phyloP scores from a whole-genome alignment of 495 filamentous ascomycete species.

The Aspergillus affinis region DNA sequence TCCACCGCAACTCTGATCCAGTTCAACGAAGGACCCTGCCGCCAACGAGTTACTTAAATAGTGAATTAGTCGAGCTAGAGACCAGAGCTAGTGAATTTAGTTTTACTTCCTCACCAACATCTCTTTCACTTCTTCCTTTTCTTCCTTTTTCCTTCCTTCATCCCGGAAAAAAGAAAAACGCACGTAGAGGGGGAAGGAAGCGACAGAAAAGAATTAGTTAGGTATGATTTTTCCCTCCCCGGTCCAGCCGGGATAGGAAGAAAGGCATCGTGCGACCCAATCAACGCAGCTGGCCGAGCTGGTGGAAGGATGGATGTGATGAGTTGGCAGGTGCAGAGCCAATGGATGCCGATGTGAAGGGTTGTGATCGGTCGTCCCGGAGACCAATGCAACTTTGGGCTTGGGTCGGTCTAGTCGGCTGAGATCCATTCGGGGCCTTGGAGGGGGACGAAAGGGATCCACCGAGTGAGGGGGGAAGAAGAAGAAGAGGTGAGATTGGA shows the following conservation, averaged over 20 bases:
- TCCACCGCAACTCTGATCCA: not conserved
- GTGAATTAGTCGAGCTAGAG: not conserved
- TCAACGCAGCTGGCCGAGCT: constrained; percentile 1
- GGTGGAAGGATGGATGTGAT: constrained; percentile 25
- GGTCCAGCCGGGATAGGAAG: not conserved
- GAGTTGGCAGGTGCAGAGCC: constrained; percentile 28
- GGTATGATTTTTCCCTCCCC: too few species aligned
- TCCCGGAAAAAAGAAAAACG: not conserved
- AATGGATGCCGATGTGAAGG: constrained; percentile 8
- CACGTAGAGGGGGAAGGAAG: too few species aligned
- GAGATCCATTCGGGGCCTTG: not conserved
- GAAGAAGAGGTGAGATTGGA: not conserved
- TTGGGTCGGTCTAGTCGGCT: not conserved
- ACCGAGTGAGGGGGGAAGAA: not conserved
- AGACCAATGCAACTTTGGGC: not conserved
- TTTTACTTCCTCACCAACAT: not conserved
- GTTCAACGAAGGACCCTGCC: not conserved
- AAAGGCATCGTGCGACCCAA: not conserved
- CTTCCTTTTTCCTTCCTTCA: not conserved
- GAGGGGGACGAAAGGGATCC: not conserved
- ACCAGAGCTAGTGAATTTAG: not conserved
- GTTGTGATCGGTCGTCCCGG: constrained; percentile 5
- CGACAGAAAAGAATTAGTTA: too few species aligned
- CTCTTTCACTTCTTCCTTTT: too few species aligned
- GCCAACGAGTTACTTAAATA: not conserved